Base-by-base conservation (phyloP, 768 basidiomycete species). In the Floccularia luteovirens region DNA sequence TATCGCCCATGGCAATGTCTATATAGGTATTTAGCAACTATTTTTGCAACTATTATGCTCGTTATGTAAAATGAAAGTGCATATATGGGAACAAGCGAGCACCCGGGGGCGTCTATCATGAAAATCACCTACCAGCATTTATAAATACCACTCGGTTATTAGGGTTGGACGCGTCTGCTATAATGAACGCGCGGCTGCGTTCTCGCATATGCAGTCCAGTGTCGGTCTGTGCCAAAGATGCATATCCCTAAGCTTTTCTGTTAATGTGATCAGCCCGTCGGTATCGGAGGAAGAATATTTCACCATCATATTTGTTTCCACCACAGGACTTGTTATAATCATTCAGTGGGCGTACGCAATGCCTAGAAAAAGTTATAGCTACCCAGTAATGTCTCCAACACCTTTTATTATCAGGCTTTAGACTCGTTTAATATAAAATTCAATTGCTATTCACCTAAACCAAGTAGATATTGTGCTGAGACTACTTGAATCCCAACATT, bases 241-340 rank as follows among this genome's bases (percentile, higher is more conserved):
- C 84, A 55, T 86, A 88, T 5, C 86, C 84, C 79, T 82, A n/a
- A n/a, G n/a, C n/a, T 41, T 23, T 37, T 23, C 42, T 40, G 16
- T 31, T 14, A 39, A 21, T 17, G 12, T 37, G 24, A 32, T 30
- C 4, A 39, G 31, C 17, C 27, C 10, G 22, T 19, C 12, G 14
- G 31, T 24, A 24, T n/a, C 31, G 27, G 22, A 33, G 31, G 24
- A 37, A 33, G 19, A 24, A 22, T 20, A 23, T 45, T 59, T 34
- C 55, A 77, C 82, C 82, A 86, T 84, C 79, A 87, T 82, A 46
- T 85, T 86, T 13, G 85, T 88, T 64, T 89, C 83, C 4, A 87
- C 83, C 13, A 86, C 75, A 3, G 84, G 82, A 16, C 79, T 82
- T 31, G 23, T 31, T 31, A 28, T 5, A n/a, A 23, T 21, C 43